Base-by-base conservation (phyloP, 1,139 yeast species). In the Petasospora rhodanensis region DNA sequence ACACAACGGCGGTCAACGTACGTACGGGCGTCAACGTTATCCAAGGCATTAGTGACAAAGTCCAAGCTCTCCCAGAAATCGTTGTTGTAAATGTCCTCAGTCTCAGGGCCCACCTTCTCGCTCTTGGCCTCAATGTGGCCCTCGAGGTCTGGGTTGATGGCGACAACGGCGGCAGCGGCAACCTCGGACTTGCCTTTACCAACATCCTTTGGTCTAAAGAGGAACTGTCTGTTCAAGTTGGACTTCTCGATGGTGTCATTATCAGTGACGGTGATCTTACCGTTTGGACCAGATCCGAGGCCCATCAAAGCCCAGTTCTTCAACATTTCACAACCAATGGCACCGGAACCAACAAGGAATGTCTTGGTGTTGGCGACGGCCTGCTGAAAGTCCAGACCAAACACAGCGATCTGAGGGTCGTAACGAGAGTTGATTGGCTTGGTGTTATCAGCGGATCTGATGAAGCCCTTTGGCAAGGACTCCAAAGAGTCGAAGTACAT, bases 251-350 rank as follows among this genome's bases (percentile, higher is more conserved):
- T 91, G 4, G 93, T 76, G 55, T 91, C 99, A 56, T 80, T 93
- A 63, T 91, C 99, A 25, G 99, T 91, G 28, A 93, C 80, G 32
- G 64, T 62, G 42, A 91, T 84, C 48, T 76, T 72, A 52, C 99
- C 99, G 4, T 81, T 60, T 23, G 91, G 85, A 21, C 98, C 97
- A 17, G 94, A 70, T 21, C 95, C 97, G 37, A 91, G 67, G 30
- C 99, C 98, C 78, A 89, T 73, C 75, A 91, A 73, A 7, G 98
- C 96, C 97, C 97, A 91, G 56, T 87, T 89, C 63, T 91, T 91
- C 54, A 91, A 70, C 93, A 93, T 91, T 64, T 91, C 99, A 65
- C 99, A 91, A 29, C 99, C 99, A 68, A 91, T 91, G 24, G 99
- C 99, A 56, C 99, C 99, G 3, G 97, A 77, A 32, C 99, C 99